Evolutionary conservation across 805 yeast genomes (phyloP).

Genomic region (Cyberlindnera maritima): DNA sequence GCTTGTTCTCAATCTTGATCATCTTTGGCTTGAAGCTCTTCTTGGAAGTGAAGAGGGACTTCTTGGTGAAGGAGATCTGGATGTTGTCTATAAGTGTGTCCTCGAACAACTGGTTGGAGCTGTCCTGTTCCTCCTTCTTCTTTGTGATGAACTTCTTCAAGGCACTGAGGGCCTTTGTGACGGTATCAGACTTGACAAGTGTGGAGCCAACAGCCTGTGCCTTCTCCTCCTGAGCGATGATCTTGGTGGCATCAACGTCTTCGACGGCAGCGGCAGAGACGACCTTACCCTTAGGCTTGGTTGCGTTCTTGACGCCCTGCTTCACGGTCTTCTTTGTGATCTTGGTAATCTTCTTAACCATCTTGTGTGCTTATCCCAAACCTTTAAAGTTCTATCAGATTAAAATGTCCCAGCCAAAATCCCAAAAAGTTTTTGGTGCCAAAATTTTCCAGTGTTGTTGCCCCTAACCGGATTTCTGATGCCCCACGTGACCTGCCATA

Average conservation of each 20-base stretch:
- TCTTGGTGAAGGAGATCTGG: conserved; percentile 61
- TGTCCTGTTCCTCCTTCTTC: conserved; percentile 32
- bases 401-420: no score
- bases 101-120: conserved; percentile 53
- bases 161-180: conserved; percentile 58
- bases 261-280: conserved; percentile 24
- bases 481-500: conserved; percentile 8
- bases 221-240: conserved; percentile 10
- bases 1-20: conserved; percentile 40
- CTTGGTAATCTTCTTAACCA: conserved; percentile 17
- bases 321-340: conserved; percentile 8
- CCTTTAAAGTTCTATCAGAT: no score
- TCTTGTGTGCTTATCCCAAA: not conserved
- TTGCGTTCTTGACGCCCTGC: conserved; percentile 8
- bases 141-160: conserved; percentile 54
- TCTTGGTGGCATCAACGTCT: conserved; percentile 14
- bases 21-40: conserved; percentile 38
- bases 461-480: conserved; percentile 1
- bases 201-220: not conserved
- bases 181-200: conserved; percentile 30
- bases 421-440: conserved; percentile 14
- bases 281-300: conserved; percentile 29
- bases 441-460: conserved; percentile 15
- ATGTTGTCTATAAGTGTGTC: conserved; percentile 45
- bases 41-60: conserved; percentile 60